Conservation (phyloP, 768 basidiomycete species). For the Clavulina sp. region DNA sequence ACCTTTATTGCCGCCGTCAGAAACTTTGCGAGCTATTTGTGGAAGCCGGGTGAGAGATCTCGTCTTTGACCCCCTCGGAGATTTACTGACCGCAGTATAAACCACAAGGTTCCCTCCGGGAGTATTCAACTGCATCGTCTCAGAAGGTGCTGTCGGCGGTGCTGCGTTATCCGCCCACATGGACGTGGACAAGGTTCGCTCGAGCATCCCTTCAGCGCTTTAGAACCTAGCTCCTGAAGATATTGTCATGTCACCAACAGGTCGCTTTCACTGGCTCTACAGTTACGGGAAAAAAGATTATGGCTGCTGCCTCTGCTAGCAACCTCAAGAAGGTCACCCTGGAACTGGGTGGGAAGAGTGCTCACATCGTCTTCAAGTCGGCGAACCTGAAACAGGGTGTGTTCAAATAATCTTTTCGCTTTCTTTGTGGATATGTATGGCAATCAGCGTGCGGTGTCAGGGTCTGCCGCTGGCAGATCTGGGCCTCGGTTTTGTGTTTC, state of each 20-base stretch:
- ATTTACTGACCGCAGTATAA: neutral
- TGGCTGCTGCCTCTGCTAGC: slow-evolving; percentile 80
- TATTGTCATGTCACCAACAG: slow-evolving; percentile 5
- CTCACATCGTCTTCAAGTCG: slow-evolving; percentile 75
- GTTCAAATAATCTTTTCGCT: neutral
- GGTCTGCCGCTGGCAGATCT: too few relatives aligned
- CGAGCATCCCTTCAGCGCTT: neutral
- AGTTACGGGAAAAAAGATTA: slow-evolving; percentile 71
- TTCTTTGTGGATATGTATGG: neutral
- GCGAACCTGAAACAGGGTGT: slow-evolving; percentile 77
- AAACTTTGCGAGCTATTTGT: slow-evolving; percentile 67
- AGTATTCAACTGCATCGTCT: slow-evolving; percentile 77
- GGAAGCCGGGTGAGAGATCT: slow-evolving; percentile 53
- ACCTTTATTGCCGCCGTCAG: slow-evolving; percentile 20
- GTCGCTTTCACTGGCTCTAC: slow-evolving; percentile 93
- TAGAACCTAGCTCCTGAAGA: neutral
- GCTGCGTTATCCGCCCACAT: slow-evolving; percentile 66
- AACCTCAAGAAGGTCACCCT: slow-evolving; percentile 93
- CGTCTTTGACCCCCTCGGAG: too few relatives aligned
- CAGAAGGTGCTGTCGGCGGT: slow-evolving; percentile 65
- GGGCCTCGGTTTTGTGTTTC: too few relatives aligned
- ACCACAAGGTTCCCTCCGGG: slow-evolving; percentile 57
- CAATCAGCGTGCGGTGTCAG: slow-evolving; percentile 7
- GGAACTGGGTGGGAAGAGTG: slow-evolving; percentile 88
- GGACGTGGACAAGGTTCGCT: slow-evolving; percentile 57